Conservation (phyloP, 495 filamentous ascomycete genomes). For the Lentithecium fluviatile region DNA sequence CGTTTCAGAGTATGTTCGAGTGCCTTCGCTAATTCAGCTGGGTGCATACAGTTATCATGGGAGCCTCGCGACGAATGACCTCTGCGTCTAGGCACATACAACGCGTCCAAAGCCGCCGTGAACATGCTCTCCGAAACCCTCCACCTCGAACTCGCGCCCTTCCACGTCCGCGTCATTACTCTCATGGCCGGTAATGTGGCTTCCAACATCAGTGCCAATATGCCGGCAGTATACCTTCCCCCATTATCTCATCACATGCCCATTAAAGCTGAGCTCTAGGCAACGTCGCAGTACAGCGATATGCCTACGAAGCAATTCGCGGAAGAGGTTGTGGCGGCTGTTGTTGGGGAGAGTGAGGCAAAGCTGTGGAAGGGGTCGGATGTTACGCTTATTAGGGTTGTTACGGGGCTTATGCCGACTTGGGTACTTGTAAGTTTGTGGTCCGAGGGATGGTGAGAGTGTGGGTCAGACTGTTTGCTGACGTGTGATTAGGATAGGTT, state of each 20-base stretch:
- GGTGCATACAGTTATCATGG: background rate
- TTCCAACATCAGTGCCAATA: slow-evolving; percentile 36
- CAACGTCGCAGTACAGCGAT: background rate
- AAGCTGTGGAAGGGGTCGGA: background rate
- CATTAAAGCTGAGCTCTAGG: background rate
- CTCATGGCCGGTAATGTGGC: slow-evolving; percentile 43
- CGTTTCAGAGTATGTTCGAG: slow-evolving; percentile 46
- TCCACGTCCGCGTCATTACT: slow-evolving; percentile 49
- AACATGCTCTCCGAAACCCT: slow-evolving; percentile 48
- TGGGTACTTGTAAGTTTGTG: background rate
- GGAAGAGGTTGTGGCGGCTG: slow-evolving; percentile 4
- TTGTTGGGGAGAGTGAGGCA: background rate
- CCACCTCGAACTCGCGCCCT: slow-evolving; percentile 55
- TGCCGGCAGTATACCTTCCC: background rate
- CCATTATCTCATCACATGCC: background rate
- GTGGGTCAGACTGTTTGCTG: too few species aligned
- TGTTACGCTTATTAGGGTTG: background rate
- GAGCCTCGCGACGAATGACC: background rate
- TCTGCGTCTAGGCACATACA: slow-evolving; percentile 42
- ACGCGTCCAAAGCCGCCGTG: slow-evolving; percentile 56
- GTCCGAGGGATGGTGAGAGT: too few species aligned
- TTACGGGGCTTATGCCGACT: background rate
- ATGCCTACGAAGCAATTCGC: background rate
- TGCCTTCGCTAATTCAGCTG: background rate
- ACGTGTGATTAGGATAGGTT: too few species aligned